Percentiles rank a stretch among this genome's conserved stretches.
Conservation (phyloP, 2,329 filamentous ascomycete species). For the Colletotrichum agaves region DNA sequence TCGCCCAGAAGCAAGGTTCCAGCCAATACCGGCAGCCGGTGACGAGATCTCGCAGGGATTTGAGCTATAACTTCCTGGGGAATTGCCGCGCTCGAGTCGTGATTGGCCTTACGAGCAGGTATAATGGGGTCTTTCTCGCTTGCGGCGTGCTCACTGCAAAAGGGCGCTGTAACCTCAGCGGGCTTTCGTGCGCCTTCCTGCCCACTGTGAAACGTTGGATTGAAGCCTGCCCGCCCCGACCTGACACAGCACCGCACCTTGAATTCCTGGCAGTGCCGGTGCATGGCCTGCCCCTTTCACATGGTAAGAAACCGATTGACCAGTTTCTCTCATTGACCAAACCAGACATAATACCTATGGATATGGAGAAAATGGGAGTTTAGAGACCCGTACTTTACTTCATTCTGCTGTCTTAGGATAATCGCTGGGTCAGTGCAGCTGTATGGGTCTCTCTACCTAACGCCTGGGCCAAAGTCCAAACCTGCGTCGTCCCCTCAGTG, state of each 20-base stretch:
- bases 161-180: constrained; percentile 25
- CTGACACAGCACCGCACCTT: background rate
- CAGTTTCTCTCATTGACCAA: background rate
- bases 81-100: constrained; percentile 23
- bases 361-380: constrained; percentile 3
- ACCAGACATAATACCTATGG: no score
- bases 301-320: constrained; percentile 7
- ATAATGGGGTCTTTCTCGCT: background rate
- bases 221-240: background rate
- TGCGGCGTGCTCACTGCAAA: constrained; percentile 1
- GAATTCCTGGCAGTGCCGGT: constrained; percentile 1
- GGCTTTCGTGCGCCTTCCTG: background rate
- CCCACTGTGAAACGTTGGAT: constrained; percentile 9
- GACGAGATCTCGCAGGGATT: constrained; percentile 38
- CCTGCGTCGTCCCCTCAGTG: constrained; percentile 26
- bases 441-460: constrained; percentile 24
- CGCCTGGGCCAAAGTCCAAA: constrained; percentile 25
- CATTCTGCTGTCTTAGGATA: background rate
- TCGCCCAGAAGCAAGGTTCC: constrained; percentile 25
- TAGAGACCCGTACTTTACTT: background rate
- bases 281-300: background rate
- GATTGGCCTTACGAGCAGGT: constrained; percentile 8
- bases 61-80: constrained; percentile 33
- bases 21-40: constrained; percentile 36
- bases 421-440: constrained; percentile 33